These are phyloP conservation scores for Coemansia sp. DNA, from an alignment of 192 early-diverging fungal species.

Conservation along the genomic window DNA sequence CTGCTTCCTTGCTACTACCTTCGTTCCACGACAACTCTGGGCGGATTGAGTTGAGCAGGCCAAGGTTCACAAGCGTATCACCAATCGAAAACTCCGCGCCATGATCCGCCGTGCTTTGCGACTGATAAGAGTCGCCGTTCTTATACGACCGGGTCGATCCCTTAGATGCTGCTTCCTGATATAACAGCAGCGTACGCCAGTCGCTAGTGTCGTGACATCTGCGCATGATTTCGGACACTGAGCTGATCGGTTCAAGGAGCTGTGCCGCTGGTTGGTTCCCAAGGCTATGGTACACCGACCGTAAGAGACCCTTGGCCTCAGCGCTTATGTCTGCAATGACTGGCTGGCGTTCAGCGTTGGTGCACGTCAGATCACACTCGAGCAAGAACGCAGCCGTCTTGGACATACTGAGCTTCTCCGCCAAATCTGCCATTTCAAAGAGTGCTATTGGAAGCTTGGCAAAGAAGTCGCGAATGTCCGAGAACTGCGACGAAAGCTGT, in stretches of 20 bases:
- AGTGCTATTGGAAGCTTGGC: conserved; percentile 33
- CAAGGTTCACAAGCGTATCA: conserved; percentile 43
- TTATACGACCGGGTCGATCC: not conserved
- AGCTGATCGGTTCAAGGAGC: conserved; percentile 26
- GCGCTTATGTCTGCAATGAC: conserved; percentile 20
- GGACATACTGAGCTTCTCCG: conserved; percentile 31
- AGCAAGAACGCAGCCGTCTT: conserved; percentile 45
- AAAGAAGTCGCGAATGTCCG: conserved; percentile 48
- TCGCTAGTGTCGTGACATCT: conserved; percentile 41
- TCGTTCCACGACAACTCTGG: conserved; percentile 2
- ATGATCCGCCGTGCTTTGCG: not conserved
- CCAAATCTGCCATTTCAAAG: conserved; percentile 49
- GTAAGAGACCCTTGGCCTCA: conserved; percentile 36
- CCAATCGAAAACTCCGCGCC: conserved; percentile 29
- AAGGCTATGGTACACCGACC: conserved; percentile 28
- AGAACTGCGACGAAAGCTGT: conserved; percentile 23
- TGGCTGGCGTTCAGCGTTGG: conserved; percentile 15
- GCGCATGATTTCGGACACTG: conserved; percentile 27
- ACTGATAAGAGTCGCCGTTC: not conserved
- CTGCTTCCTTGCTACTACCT: not conserved
- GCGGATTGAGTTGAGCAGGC: conserved; percentile 34
- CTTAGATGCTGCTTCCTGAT: conserved; percentile 33
- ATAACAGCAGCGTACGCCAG: conserved; percentile 47
- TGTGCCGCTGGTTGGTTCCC: conserved; percentile 46
- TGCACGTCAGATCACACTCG: conserved; percentile 49